These are phyloP conservation scores for Cyberlindnera saturnus DNA, from an alignment of 805 yeast genomes.

Conservation along the genomic window DNA sequence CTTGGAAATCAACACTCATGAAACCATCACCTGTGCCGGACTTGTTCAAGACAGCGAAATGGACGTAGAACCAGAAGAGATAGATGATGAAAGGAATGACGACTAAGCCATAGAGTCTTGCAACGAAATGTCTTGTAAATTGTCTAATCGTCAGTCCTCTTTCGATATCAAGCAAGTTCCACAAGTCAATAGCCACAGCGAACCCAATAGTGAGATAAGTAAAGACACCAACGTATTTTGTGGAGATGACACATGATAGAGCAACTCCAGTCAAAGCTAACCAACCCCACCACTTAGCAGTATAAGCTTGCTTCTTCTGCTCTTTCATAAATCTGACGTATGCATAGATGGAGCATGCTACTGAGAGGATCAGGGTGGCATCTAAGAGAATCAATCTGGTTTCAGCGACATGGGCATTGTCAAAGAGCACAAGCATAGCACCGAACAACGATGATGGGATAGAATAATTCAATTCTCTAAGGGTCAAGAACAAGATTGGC, in stretches of 20 bases:
- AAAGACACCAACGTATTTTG: slow-evolving; percentile 94
- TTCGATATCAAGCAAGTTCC: slow-evolving; percentile 75
- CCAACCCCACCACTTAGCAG: slow-evolving; percentile 83
- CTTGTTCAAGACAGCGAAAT: slow-evolving; percentile 69
- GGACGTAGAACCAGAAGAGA: slow-evolving; percentile 87
- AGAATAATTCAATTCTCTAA: slow-evolving; percentile 79
- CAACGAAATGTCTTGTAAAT: slow-evolving; percentile 63
- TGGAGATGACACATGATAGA: slow-evolving; percentile 86
- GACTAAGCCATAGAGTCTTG: slow-evolving; percentile 66
- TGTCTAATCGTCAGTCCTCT: slow-evolving; percentile 55
- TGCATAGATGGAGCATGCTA: slow-evolving; percentile 72
- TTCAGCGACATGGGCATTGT: slow-evolving; percentile 86
- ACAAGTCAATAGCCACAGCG: slow-evolving; percentile 80
- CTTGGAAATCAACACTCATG: slow-evolving; percentile 95
- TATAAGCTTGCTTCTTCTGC: slow-evolving; percentile 60
- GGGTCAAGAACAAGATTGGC: slow-evolving; percentile 75
- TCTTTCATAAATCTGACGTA: slow-evolving; percentile 73
- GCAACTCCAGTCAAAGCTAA: slow-evolving; percentile 75
- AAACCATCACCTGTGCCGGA: slow-evolving; percentile 96
- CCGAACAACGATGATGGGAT: slow-evolving; percentile 77
- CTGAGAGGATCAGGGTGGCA: slow-evolving; percentile 78
- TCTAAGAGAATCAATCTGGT: slow-evolving; percentile 88
- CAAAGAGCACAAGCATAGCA: slow-evolving; percentile 69
- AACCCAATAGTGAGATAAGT: slow-evolving; percentile 83
- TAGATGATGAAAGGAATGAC: slow-evolving; percentile 78